Evolutionary conservation across 2,329 filamentous ascomycete species (phyloP).

Genomic region (Beauveria caledonica): DNA sequence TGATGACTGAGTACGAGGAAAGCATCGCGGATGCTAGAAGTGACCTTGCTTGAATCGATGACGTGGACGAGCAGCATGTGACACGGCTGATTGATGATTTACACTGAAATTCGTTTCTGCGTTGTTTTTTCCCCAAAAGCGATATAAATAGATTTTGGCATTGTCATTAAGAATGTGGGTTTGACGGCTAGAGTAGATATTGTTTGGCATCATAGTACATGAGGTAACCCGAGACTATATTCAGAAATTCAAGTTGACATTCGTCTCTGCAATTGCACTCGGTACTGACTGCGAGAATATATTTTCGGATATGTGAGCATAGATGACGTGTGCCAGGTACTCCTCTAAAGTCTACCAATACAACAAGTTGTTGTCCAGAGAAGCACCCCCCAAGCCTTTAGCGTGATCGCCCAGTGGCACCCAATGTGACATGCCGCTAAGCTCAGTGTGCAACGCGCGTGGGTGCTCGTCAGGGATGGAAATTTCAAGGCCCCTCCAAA

Average conservation of each 20-base stretch:
- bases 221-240: background rate
- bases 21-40: slow-evolving; percentile 21
- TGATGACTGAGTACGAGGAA: slow-evolving; percentile 67
- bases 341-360: too few species aligned
- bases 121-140: background rate
- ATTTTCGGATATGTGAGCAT: too few species aligned
- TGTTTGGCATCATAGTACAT: background rate
- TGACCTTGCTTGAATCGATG: background rate
- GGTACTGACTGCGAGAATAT: too few species aligned
- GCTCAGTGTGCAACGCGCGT: background rate
- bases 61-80: background rate
- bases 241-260: background rate
- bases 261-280: background rate
- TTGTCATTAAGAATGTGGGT: background rate
- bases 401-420: background rate
- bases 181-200: background rate
- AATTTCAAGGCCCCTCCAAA: slow-evolving; percentile 9
- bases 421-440: slow-evolving; percentile 5
- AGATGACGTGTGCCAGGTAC: too few species aligned
- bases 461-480: slow-evolving; percentile 1
- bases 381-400: background rate
- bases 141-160: background rate
- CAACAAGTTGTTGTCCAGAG: too few species aligned
- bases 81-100: background rate
- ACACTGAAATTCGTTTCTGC: background rate